Conservation (phyloP, 768 basidiomycete genomes). For the Aureoboletus auriporus region DNA sequence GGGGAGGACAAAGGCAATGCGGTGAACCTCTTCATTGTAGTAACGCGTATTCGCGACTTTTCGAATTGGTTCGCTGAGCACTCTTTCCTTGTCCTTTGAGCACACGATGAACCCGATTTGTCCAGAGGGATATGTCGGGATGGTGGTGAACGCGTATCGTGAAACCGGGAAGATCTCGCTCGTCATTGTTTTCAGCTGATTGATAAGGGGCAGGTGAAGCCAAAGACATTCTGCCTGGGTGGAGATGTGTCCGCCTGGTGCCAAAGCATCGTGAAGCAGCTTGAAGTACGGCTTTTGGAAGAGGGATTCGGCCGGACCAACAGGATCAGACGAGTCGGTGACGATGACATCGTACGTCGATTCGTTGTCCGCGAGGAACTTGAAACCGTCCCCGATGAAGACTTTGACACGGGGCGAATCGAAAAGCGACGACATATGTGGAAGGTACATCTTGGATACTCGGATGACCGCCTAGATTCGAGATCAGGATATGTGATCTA, state of each 20-base stretch:
- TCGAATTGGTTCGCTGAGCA: slow-evolving; percentile 71
- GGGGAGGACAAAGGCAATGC: slow-evolving; percentile 84
- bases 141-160: slow-evolving; percentile 93
- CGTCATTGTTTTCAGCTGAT: slow-evolving; percentile 65
- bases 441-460: slow-evolving; percentile 89
- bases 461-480: slow-evolving; percentile 77
- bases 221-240: slow-evolving; percentile 96
- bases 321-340: slow-evolving; percentile 97
- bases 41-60: slow-evolving; percentile 70
- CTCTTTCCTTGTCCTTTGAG: slow-evolving; percentile 68
- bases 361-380: slow-evolving; percentile 87
- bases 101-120: slow-evolving; percentile 94
- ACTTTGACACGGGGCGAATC: slow-evolving; percentile 78
- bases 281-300: slow-evolving; percentile 98
- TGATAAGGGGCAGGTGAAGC: slow-evolving; percentile 88
- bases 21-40: slow-evolving; percentile 82
- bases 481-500: not conserved
- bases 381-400: slow-evolving; percentile 92
- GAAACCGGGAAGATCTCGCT: slow-evolving; percentile 71
- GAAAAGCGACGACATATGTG: slow-evolving; percentile 88
- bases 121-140: slow-evolving; percentile 97
- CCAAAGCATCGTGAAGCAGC: slow-evolving; percentile 84
- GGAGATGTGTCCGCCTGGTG: slow-evolving; percentile 87
- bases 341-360: slow-evolving; percentile 94
- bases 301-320: slow-evolving; percentile 89